These are phyloP conservation scores for Hyaloscypha finlandica DNA, from an alignment of 495 filamentous ascomycete species.

Conservation along the genomic window DNA sequence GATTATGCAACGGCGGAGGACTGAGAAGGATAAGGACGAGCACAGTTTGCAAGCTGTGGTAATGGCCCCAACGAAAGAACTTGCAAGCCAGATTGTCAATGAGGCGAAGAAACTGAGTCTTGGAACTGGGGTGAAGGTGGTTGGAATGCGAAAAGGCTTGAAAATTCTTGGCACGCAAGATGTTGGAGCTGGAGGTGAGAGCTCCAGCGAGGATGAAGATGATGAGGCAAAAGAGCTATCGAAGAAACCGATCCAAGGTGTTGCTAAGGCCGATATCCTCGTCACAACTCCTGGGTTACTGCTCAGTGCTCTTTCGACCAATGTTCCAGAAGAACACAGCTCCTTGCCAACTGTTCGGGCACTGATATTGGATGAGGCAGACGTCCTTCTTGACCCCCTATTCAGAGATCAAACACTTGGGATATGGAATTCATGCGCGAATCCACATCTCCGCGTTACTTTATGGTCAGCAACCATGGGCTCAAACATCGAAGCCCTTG, in stretches of 20 bases:
- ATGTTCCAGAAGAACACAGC: conserved; percentile 43
- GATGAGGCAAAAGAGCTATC: conserved; percentile 41
- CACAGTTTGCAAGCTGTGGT: conserved; percentile 69
- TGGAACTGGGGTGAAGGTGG: conserved; percentile 77
- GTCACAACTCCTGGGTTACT: conserved; percentile 85
- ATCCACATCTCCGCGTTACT: conserved; percentile 65
- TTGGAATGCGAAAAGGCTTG: conserved; percentile 85
- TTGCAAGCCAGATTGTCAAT: conserved; percentile 89
- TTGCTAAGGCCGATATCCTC: conserved; percentile 76
- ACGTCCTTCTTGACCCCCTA: conserved; percentile 87
- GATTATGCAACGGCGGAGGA: conserved; percentile 56
- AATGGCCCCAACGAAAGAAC: conserved; percentile 88
- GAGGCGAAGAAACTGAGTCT: conserved; percentile 80
- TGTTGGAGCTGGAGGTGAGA: conserved; percentile 22
- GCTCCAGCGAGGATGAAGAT: conserved; percentile 43
- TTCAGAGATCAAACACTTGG: conserved; percentile 88
- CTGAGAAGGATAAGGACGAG: conserved; percentile 36
- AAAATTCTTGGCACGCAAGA: conserved; percentile 50
- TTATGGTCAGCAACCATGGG: conserved; percentile 98
- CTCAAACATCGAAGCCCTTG: conserved; percentile 82
- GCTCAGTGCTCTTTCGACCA: conserved; percentile 67
- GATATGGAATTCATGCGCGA: conserved; percentile 78
- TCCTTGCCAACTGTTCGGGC: conserved; percentile 64
- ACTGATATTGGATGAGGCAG: conserved; percentile 89
- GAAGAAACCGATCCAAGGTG: conserved; percentile 40